Evolutionary conservation across 2,329 filamentous ascomycete genomes (phyloP).

Genomic region (Aspergillus candidus): DNA sequence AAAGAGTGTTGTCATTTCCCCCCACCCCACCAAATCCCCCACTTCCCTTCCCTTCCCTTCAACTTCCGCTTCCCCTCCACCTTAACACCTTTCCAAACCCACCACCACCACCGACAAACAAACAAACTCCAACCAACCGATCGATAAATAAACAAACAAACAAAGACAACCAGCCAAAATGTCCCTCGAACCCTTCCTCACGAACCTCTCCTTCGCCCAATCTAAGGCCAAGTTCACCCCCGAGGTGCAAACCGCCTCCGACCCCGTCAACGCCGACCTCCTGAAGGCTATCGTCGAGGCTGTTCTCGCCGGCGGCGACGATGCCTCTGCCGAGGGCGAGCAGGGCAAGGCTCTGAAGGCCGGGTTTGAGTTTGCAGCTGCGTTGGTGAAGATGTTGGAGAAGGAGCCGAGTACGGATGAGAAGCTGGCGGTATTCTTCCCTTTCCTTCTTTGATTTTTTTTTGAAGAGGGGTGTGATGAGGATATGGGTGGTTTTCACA

Average conservation of each 20-base stretch:
- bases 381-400: constrained; percentile 25
- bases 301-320: constrained; percentile 14
- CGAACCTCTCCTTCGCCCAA: constrained; percentile 22
- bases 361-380: constrained; percentile 28
- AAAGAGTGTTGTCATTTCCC: constrained; percentile 1
- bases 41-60: constrained; percentile 5
- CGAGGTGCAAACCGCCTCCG: constrained; percentile 23
- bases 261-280: constrained; percentile 19
- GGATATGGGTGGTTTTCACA: background rate
- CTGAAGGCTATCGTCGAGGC: constrained; percentile 23
- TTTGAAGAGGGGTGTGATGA: background rate
- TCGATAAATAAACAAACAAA: background rate
- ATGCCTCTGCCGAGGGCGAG: constrained; percentile 12
- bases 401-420: constrained; percentile 19
- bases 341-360: constrained; percentile 20
- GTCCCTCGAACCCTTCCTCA: constrained; percentile 23
- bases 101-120: constrained; percentile 1
- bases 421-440: constrained; percentile 28
- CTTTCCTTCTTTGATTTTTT: background rate
- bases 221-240: constrained; percentile 23
- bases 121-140: background rate
- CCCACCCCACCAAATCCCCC: constrained; percentile 8
- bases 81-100: constrained; percentile 1
- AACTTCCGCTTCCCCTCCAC: background rate
- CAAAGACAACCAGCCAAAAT: constrained; percentile 14